phyloP scores from a whole-genome alignment of 2,329 filamentous ascomycete species.

The Elsinoe arachidis region DNA sequence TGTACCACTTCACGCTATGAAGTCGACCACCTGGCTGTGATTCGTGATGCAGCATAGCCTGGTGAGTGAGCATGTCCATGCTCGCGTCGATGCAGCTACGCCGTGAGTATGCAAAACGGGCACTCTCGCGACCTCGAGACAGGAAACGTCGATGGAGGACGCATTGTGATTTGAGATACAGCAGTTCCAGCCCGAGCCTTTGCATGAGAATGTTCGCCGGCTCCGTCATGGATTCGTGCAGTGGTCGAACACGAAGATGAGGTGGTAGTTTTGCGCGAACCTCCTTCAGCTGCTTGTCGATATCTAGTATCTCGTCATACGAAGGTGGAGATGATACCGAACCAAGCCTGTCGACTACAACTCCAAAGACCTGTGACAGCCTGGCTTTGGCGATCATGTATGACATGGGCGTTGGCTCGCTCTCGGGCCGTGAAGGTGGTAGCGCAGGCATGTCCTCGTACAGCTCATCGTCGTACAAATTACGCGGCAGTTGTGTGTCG shows the following conservation, averaged over 20 bases:
- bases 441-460: constrained; percentile 58
- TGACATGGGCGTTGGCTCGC: constrained; percentile 65
- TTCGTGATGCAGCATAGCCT: constrained; percentile 67
- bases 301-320: constrained; percentile 54
- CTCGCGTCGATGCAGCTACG: constrained; percentile 79
- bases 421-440: constrained; percentile 57
- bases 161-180: constrained; percentile 83
- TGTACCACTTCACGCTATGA: constrained; percentile 66
- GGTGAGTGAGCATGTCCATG: constrained; percentile 68
- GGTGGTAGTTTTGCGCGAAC: constrained; percentile 61
- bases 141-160: constrained; percentile 85
- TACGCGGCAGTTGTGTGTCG: constrained; percentile 66
- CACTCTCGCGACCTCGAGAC: constrained; percentile 64
- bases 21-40: constrained; percentile 63
- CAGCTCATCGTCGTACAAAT: constrained; percentile 75
- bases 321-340: constrained; percentile 51
- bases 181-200: constrained; percentile 71
- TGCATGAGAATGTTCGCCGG: constrained; percentile 63
- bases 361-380: constrained; percentile 60
- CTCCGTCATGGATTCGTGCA: constrained; percentile 67
- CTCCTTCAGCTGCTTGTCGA: constrained; percentile 50
- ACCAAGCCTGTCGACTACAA: constrained; percentile 59
- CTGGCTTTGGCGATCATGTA: constrained; percentile 70
- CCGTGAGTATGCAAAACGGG: constrained; percentile 75
- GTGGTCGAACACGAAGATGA: constrained; percentile 64